Conservation (phyloP, 2,329 filamentous ascomycete genomes). For the Polychaeton citri region DNA sequence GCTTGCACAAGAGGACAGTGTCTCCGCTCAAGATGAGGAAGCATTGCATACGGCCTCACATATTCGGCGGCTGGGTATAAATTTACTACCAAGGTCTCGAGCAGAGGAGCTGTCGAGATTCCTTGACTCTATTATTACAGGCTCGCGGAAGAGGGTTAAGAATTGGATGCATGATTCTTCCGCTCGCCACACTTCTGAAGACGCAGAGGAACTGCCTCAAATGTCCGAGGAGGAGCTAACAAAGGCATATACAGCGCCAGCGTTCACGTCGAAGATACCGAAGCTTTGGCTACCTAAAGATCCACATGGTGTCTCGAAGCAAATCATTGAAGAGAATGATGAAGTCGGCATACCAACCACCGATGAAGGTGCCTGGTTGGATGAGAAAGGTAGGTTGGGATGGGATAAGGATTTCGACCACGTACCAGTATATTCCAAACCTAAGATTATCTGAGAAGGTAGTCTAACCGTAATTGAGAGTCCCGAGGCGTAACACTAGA, state of each 20-base stretch:
- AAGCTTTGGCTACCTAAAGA: conserved; percentile 34
- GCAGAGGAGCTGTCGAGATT: conserved; percentile 14
- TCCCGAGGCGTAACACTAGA: too few species aligned
- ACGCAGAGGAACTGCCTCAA: conserved; percentile 7
- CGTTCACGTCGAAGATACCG: conserved; percentile 29
- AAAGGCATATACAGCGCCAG: conserved; percentile 32
- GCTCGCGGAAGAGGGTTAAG: conserved; percentile 10
- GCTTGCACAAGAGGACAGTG: conserved; percentile 16
- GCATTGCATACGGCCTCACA: conserved; percentile 19
- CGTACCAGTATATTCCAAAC: conserved; percentile 24
- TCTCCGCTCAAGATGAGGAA: conserved; percentile 13
- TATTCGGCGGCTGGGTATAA: conserved; percentile 16
- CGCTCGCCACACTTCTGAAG: conserved; percentile 6
- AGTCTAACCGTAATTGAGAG: too few species aligned
- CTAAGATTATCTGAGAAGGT: not conserved
- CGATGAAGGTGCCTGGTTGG: conserved; percentile 31
- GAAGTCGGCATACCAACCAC: conserved; percentile 28
- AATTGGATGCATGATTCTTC: conserved; percentile 10
- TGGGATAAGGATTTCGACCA: conserved; percentile 31
- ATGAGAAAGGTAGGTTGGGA: conserved; percentile 31
- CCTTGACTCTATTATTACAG: conserved; percentile 17
- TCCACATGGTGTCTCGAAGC: conserved; percentile 27
- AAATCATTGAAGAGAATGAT: conserved; percentile 28
- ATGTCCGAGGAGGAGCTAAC: conserved; percentile 18
- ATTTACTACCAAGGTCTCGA: conserved; percentile 10